Evolutionary conservation across 2,329 filamentous ascomycete genomes (phyloP).

Genomic region (Pseudogymnoascus sp.): DNA sequence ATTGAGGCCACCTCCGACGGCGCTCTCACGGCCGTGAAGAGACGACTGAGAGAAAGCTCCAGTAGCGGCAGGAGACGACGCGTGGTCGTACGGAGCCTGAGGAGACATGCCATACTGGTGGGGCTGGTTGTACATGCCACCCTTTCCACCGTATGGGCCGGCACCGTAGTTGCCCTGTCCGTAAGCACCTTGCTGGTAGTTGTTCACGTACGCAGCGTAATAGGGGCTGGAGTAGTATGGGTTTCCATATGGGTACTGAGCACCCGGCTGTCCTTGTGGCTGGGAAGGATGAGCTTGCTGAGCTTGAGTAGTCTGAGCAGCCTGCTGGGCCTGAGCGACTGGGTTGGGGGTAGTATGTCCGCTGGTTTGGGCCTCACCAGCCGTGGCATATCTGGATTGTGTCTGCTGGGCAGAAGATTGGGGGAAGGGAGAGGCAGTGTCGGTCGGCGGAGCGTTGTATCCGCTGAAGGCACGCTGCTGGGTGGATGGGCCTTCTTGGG

Average conservation of each 20-base stretch:
- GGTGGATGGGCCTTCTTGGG: constrained; percentile 62
- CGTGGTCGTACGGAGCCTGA: constrained; percentile 29
- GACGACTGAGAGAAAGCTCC: constrained; percentile 27
- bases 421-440: constrained; percentile 61
- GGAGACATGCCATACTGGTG: constrained; percentile 31
- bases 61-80: constrained; percentile 27
- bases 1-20: constrained; percentile 26
- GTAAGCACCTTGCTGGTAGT: constrained; percentile 35
- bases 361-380: constrained; percentile 71
- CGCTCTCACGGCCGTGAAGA: constrained; percentile 30
- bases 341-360: constrained; percentile 90
- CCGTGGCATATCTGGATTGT: constrained; percentile 51
- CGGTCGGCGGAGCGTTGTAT: constrained; percentile 60
- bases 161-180: constrained; percentile 31
- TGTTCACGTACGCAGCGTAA: constrained; percentile 54
- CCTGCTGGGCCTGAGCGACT: constrained; percentile 47
- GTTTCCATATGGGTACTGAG: constrained; percentile 46
- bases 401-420: constrained; percentile 62
- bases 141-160: constrained; percentile 29
- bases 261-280: constrained; percentile 35
- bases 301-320: constrained; percentile 35
- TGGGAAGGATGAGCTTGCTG: constrained; percentile 43
- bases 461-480: constrained; percentile 73
- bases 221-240: constrained; percentile 58
- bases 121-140: constrained; percentile 27